Evolutionary conservation across 805 yeast genomes (phyloP), one percentile per base, ranked within the genome.

Genomic region (Pichia membranifaciens): DNA sequence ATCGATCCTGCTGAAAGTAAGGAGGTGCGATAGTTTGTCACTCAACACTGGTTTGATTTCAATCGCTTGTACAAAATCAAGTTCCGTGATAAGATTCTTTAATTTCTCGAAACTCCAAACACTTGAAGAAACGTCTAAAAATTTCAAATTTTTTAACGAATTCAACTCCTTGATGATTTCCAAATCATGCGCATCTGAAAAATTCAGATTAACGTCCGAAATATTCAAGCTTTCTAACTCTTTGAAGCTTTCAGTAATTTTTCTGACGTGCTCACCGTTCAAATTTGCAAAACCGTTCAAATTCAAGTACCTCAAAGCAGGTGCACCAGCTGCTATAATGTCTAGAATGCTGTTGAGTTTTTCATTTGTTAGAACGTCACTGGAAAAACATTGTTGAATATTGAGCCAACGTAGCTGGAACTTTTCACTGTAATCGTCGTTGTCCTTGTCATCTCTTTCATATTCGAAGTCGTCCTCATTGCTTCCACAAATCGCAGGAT

Each of bases 21-120:
- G 46, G 15, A 44, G 28, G 17, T 44, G 41, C 12, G 51, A 38
- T 39, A 52, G 39, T 25, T 47, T 45, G 34, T 71, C 77, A 36
- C 76, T 66, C n/a, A 72, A 61, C 53, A 76, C 79, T 59, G 77
- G 76, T 47, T 79, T 80, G 48, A 82, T 76, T 62, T 88, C 96
- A 50, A 84, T 67, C 4, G 87, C 84, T 38, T 69, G 43, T 12
- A 52, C 17, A 32, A 38, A 42, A 7, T 44, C 12, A 7, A 48
- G 21, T 13, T 15, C 38, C n/a, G 23, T 3, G 8, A 48, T 39
- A 17, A 41, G 20, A 40, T 41, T 41, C 31, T 35, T 40, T 21
- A 40, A 39, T 5, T 31, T 31, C 21, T 41, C 18, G 34, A 48
- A 44, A 34, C n/a, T 48, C 9, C 35, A 31, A 5, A 43, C n/a